Evolutionary conservation across 2,329 filamentous ascomycete species (phyloP), one percentile per base, ranked within the genome.

Genomic region (Aspergillus clavatus): DNA sequence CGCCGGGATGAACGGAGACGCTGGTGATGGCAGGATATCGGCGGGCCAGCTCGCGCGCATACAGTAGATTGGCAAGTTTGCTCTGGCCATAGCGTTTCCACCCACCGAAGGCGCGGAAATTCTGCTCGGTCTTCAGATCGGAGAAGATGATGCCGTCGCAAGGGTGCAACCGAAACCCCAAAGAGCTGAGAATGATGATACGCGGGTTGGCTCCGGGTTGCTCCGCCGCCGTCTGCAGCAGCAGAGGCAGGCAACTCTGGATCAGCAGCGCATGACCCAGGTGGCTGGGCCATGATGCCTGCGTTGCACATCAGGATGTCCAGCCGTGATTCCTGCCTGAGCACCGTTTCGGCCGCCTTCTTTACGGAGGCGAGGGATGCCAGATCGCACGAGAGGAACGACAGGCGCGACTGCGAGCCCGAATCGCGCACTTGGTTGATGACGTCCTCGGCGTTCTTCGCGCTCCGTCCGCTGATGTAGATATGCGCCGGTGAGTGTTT

Each of bases 11-110:
- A 1, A 75, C 47, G 0, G 67, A 52, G 3, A 71, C 60, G 6
- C 57, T 54, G 1, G 58, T 63, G 18, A 75, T 61, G 6, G 55
- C 47, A 0, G 70, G 65, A 40, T 73, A 67, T 8, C 59, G 63
- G 26, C 57, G 51, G 1, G 71, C 66, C 3, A 78, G 54, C 40
- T 71, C 65, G 7, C 58, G 55, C 3, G 69, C 61, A 53, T 70
- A 74, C 2, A 75, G 59, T 4, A 76, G 53, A 47, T 75, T 72
- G 0, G 76, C 75, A 2, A 77, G 57, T 52, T 78, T 78, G 38
- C 65, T 69, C 49, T 75, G 70, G 0, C 69, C 73, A 50, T 73
- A 73, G 11, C 67, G 59, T 4, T 48, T 47, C 60, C 66, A 70
- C 7, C 58, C 63, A 2, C 45, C 43, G 3, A 46, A 16, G 2